Evolutionary conservation across 345 rosid genomes (phyloP), one percentile per base, ranked within the genome.

Genomic region (Kernera saxatilis): DNA sequence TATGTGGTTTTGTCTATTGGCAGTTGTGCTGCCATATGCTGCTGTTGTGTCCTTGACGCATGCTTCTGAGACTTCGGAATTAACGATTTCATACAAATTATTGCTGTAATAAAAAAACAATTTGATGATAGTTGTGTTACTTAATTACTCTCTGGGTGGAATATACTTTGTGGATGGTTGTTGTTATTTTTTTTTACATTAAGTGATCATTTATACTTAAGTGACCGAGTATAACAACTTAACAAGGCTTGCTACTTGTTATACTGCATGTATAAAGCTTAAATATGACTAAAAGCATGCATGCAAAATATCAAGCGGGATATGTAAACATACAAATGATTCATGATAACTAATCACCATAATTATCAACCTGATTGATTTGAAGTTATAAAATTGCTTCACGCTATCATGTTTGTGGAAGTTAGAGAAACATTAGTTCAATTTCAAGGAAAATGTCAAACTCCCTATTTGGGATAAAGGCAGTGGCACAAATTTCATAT

Each of bases 1-100:
- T 14, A 6, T 4, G 18, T 71, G 53, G 7, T 46, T 36, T 36
- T 45, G 50, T 29, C 23, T 32, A n/a, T 48, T 30, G 62, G 70
- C 82, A 88, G 92, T 59, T 85, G 90, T 67, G 92, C 90, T 49
- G 87, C 82, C 57, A 2, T 89, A 49, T 89, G 96, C 75, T 89
- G 96, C 64, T 89, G 96, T 69, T 85, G 96, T 70, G 82, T 70
- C 61, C 48, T 87, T 53, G 96, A 87, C 40, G 78, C 78, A 23
- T 89, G 92, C 83, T 85, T 82, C 72, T 87, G 75, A 81, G 69
- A 44, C 67, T 56, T 35, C 32, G 64, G 64, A 17, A 5, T 36
- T 22, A 5, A 37, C 54, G 14, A 23, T 41, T 48, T 25, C 41
- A 44, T 52, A 8, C 44, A 68, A 15, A 50, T 32, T 67, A 51